These are phyloP conservation scores for Fusarium setosum DNA, from an alignment of 2,329 filamentous ascomycete species.

Conservation along the genomic window DNA sequence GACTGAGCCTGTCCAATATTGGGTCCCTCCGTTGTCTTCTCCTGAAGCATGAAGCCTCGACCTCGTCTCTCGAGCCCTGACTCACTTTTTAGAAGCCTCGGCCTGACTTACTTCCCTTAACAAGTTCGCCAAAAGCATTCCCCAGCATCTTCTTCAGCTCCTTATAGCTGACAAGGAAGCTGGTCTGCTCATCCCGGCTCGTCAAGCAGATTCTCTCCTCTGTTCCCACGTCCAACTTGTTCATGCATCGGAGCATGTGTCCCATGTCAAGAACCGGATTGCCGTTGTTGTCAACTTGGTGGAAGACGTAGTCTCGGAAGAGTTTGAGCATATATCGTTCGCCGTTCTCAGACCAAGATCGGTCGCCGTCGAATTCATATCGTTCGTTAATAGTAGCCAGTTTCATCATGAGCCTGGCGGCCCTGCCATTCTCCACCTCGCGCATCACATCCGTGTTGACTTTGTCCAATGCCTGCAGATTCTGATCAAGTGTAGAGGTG, in stretches of 20 bases:
- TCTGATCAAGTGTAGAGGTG: slow-evolving; percentile 79
- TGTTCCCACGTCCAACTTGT: slow-evolving; percentile 90
- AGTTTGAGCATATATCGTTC: slow-evolving; percentile 93
- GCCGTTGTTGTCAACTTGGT: slow-evolving; percentile 89
- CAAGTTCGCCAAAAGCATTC: slow-evolving; percentile 68
- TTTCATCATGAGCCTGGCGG: slow-evolving; percentile 84
- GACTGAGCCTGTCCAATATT: background rate
- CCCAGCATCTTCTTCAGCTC: slow-evolving; percentile 79
- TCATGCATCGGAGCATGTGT: slow-evolving; percentile 87
- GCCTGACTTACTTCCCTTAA: slow-evolving; percentile 57
- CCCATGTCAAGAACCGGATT: slow-evolving; percentile 87
- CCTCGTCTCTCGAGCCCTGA: background rate
- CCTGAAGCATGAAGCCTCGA: background rate
- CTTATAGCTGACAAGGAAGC: slow-evolving; percentile 89
- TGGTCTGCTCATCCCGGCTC: slow-evolving; percentile 90
- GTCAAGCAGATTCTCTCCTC: slow-evolving; percentile 89
- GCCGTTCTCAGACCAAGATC: slow-evolving; percentile 89
- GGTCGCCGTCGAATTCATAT: slow-evolving; percentile 82
- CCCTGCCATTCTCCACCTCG: slow-evolving; percentile 90
- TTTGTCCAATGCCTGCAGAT: slow-evolving; percentile 83
- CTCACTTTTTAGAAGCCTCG: slow-evolving; percentile 48
- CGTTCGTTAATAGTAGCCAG: slow-evolving; percentile 90
- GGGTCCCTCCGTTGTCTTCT: background rate
- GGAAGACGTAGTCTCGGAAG: slow-evolving; percentile 97
- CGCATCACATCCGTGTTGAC: slow-evolving; percentile 77